These are phyloP conservation scores for Olyra latifolia DNA, from an alignment of 176 grass and related monocot species.

Conservation along the genomic window DNA sequence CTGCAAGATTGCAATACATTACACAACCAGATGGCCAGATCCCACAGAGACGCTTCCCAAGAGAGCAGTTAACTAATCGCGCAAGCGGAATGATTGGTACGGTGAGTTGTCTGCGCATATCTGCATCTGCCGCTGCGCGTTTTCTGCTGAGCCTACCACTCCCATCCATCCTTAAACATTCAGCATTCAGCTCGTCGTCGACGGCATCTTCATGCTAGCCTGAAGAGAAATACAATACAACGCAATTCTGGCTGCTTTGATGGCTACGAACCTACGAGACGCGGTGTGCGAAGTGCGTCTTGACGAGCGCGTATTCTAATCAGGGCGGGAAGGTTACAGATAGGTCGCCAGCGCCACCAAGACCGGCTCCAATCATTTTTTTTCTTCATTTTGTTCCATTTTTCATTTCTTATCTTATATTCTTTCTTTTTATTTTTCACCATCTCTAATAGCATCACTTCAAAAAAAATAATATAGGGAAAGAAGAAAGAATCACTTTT, in stretches of 20 bases:
- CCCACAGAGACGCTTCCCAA: not conserved
- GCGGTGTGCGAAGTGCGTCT: slow-evolving; percentile 22
- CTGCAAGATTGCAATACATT: not conserved
- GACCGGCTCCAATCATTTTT: too few relatives aligned
- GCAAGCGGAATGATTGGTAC: slow-evolving; percentile 21
- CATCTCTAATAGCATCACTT: too few relatives aligned
- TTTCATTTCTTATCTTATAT: too few relatives aligned
- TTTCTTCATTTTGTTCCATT: too few relatives aligned
- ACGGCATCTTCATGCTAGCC: slow-evolving; percentile 4
- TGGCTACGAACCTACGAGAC: slow-evolving; percentile 40
- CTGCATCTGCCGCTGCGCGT: slow-evolving; percentile 33
- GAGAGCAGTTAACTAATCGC: slow-evolving; percentile 9
- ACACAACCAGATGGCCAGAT: not conserved
- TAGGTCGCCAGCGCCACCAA: too few relatives aligned
- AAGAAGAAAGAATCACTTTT: too few relatives aligned
- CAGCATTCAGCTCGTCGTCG: slow-evolving; percentile 10
- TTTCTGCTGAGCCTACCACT: not conserved
- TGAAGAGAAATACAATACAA: not conserved
- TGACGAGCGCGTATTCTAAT: slow-evolving; percentile 28
- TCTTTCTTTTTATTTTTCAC: too few relatives aligned
- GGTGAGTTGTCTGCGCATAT: slow-evolving; percentile 29
- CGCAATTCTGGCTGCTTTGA: not conserved
- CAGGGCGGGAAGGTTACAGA: slow-evolving; percentile 6
- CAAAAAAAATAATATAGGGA: too few relatives aligned
- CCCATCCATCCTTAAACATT: not conserved